phyloP scores from a whole-genome alignment of 1,284 basidiomycete genomes.

The Filobasidium uniguttulatum region DNA sequence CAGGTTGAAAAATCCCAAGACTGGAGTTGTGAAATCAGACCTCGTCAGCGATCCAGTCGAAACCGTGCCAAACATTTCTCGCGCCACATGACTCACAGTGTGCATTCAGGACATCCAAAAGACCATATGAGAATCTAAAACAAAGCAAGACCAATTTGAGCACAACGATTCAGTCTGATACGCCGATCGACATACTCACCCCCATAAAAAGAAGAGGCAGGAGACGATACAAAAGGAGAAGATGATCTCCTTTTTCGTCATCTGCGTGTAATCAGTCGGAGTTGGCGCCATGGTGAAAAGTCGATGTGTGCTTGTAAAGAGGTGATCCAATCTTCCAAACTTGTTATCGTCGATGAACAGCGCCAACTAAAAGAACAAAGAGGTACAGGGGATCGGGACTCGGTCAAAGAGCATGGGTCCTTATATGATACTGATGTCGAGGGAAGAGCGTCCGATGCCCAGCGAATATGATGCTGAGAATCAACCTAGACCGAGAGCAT shows the following conservation, averaged over 20 bases:
- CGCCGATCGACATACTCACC: slow-evolving; percentile 8
- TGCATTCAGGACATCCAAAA: slow-evolving; percentile 22
- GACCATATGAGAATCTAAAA: slow-evolving; percentile 18
- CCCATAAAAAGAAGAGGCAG: slow-evolving; percentile 20
- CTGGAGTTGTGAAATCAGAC: background rate
- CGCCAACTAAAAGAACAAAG: too few species aligned
- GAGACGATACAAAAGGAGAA: slow-evolving; percentile 20
- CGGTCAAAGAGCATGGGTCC: too few species aligned
- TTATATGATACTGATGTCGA: too few species aligned
- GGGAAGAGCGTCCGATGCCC: too few species aligned
- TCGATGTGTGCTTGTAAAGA: background rate
- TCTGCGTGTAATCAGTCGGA: slow-evolving; percentile 18
- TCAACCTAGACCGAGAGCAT: too few species aligned
- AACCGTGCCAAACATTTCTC: too few species aligned
- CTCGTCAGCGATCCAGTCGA: background rate
- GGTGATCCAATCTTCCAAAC: background rate
- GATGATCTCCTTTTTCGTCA: slow-evolving; percentile 14
- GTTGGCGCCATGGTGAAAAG: slow-evolving; percentile 8
- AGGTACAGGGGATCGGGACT: too few species aligned
- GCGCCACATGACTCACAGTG: slow-evolving; percentile 15
- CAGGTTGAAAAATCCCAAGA: slow-evolving; percentile 15
- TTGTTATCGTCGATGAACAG: background rate
- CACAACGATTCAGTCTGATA: background rate
- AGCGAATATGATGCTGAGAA: too few species aligned
- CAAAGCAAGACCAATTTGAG: background rate